Conservation (phyloP, 2,329 filamentous ascomycete genomes). For the Penicillium decumbens region DNA sequence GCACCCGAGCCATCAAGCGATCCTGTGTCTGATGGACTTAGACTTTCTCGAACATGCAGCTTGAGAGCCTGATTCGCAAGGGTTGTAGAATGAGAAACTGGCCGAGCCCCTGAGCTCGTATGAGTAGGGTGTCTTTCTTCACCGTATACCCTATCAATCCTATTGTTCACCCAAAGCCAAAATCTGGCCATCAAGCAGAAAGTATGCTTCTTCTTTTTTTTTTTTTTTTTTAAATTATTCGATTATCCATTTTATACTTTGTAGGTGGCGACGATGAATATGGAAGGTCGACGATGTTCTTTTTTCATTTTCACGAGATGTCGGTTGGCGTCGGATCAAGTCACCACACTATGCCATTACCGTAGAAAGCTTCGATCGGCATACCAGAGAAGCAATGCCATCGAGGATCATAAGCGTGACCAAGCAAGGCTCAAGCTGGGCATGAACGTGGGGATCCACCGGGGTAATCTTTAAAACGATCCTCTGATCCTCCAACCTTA, state of each 20-base stretch:
- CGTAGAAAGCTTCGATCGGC: constrained; percentile 4
- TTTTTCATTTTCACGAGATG: constrained; percentile 9
- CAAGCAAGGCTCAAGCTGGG: background rate
- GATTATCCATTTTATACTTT: background rate
- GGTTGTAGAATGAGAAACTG: background rate
- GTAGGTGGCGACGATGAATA: constrained; percentile 12
- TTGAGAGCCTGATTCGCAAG: constrained; percentile 5
- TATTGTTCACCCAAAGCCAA: background rate
- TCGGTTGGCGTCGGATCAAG: constrained; percentile 16
- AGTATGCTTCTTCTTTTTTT: no score
- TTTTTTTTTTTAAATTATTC: background rate
- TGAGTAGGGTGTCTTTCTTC: background rate
- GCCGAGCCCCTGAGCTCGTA: constrained; percentile 2
- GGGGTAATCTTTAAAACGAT: constrained; percentile 14
- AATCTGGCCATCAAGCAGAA: no score
- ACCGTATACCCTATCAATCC: background rate
- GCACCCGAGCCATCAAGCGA: background rate
- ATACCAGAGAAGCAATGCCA: background rate
- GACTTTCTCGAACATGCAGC: constrained; percentile 8
- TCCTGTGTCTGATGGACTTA: constrained; percentile 17
- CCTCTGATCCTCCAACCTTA: constrained; percentile 15
- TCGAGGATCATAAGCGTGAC: background rate
- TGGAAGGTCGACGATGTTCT: constrained; percentile 6
- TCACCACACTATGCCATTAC: background rate
- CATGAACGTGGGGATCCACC: constrained; percentile 22